Conservation (phyloP, 2,329 filamentous ascomycete species). For the Penicillium psychrosexuale region DNA sequence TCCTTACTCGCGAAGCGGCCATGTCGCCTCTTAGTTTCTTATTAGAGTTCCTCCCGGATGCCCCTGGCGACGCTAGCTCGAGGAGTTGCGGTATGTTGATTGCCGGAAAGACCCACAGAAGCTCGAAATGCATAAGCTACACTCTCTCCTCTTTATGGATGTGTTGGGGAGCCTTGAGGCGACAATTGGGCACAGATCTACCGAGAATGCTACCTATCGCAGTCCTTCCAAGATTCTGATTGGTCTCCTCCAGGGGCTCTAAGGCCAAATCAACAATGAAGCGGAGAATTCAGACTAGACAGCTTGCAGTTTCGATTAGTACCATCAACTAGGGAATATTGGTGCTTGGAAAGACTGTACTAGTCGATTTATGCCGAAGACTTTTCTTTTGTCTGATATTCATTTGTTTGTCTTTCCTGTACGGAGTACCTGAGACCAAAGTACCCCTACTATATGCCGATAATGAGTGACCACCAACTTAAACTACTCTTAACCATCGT, state of each 20-base stretch:
- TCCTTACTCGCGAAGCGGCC: background rate
- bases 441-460: background rate
- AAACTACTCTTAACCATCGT: background rate
- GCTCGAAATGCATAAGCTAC: background rate
- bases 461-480: background rate
- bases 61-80: background rate
- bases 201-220: background rate
- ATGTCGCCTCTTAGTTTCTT: background rate
- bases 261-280: background rate
- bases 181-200: background rate
- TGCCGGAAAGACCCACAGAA: background rate
- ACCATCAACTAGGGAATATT: background rate
- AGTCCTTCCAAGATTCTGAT: background rate
- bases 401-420: background rate
- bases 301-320: background rate
- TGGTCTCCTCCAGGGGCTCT: background rate
- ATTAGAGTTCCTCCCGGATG: background rate
- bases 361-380: background rate
- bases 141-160: background rate
- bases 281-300: background rate
- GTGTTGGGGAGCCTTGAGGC: background rate
- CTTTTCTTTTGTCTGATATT: background rate
- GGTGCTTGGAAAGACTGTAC: background rate
- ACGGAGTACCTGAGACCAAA: background rate
- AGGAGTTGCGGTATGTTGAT: background rate